These are phyloP conservation scores for Phytophthora ohioensis DNA, from an alignment of 352 stramenopile species.

Conservation along the genomic window DNA sequence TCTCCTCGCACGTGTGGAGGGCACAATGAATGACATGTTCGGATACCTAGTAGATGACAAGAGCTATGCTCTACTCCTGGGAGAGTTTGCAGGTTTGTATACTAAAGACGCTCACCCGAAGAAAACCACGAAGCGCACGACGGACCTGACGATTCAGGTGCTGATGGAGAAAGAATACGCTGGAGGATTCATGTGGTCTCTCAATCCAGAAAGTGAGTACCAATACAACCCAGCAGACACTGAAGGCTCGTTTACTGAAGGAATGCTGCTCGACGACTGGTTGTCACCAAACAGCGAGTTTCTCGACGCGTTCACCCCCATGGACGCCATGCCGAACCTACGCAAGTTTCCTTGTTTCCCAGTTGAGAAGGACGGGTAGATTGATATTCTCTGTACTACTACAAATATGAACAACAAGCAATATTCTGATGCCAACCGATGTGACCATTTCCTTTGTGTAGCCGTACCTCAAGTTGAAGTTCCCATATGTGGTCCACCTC, in stretches of 20 bases:
- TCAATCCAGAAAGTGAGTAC: conserved; percentile 84
- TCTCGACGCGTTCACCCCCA: conserved; percentile 65
- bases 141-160: conserved; percentile 73
- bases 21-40: conserved; percentile 85
- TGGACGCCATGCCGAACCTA: conserved; percentile 74
- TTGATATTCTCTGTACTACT: conserved; percentile 1
- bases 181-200: conserved; percentile 85
- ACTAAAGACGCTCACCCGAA: conserved; percentile 69
- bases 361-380: conserved; percentile 20
- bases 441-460: too few relatives aligned
- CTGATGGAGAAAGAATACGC: conserved; percentile 72
- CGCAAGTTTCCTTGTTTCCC: conserved; percentile 74
- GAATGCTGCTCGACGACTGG: conserved; percentile 82
- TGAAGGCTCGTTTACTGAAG: conserved; percentile 71
- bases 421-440: background rate
- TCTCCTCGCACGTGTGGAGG: conserved; percentile 53
- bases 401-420: background rate
- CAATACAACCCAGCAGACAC: conserved; percentile 75
- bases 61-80: conserved; percentile 62
- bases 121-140: conserved; percentile 80
- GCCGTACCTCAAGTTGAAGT: background rate
- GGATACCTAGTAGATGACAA: conserved; percentile 69
- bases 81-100: conserved; percentile 81
- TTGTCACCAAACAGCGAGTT: conserved; percentile 77
- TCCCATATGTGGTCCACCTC: background rate